Percentiles rank a stretch among this genome's conserved stretches.
Conservation (phyloP, 768 basidiomycete species). For the Leucocoprinus birnbaumii region DNA sequence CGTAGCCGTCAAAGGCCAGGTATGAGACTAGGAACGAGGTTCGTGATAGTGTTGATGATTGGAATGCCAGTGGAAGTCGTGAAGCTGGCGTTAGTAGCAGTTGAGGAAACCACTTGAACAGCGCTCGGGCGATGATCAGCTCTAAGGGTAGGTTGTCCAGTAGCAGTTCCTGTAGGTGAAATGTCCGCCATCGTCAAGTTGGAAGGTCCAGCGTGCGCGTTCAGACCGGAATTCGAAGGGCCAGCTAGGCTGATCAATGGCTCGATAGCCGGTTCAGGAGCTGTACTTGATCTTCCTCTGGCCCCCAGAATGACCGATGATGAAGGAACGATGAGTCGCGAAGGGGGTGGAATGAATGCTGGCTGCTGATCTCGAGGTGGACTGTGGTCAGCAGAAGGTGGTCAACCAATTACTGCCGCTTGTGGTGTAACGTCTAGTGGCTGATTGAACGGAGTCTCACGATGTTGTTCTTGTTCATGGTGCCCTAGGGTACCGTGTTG, state of each 20-base stretch:
- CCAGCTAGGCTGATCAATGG: constrained; percentile 1
- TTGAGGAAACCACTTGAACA: not conserved
- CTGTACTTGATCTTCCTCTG: constrained; percentile 4
- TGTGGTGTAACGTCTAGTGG: constrained; percentile 62
- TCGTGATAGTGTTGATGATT: not conserved
- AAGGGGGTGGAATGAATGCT: too few species aligned
- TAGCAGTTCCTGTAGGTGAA: not conserved
- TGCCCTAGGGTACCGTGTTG: constrained; percentile 22
- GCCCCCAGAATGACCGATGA: not conserved
- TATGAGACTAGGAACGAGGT: not conserved
- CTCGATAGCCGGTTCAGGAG: constrained; percentile 7
- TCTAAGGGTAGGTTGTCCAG: not conserved
- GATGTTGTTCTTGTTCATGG: constrained; percentile 20
- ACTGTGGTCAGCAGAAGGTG: constrained; percentile 16
- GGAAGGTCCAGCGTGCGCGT: not conserved
- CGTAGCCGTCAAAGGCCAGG: constrained; percentile 16
- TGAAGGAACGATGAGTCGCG: not conserved
- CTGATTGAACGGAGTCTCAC: constrained; percentile 25
- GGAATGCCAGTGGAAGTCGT: not conserved
- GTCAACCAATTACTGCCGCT: constrained; percentile 56
- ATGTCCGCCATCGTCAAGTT: not conserved
- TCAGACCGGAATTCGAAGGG: not conserved
- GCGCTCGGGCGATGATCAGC: not conserved
- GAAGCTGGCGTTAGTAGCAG: not conserved
- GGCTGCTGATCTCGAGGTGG: too few species aligned